Base-by-base conservation (phyloP, 2,329 filamentous ascomycete species). In the Cadophora sp. region DNA sequence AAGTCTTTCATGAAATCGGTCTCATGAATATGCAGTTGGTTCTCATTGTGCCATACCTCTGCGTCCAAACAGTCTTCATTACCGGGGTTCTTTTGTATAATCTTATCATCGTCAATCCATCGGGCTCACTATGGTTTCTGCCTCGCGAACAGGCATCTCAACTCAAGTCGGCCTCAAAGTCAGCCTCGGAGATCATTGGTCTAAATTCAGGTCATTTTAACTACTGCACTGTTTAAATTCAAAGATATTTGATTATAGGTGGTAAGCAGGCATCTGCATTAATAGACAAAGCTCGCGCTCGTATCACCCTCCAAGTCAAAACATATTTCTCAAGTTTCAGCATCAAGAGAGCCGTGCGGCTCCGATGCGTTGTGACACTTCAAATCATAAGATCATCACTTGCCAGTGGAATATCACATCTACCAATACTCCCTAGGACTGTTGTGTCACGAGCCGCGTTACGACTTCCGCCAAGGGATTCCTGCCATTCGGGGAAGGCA, bases 291-390 rank as follows among this genome's bases (percentile, higher is more conserved):
- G 31, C 27, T 31, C n/a, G 19, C 27, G 53, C 53, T 58, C 24
- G 31, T 58, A 58, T 37, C 53, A 58, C 53, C 27, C 53, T 58
- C 26, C 4, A 58, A 53, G 4, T 53, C 53, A 58, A 58, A 58
- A 58, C 53, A 58, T 34, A 58, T 58, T 31, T 58, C 53, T 11
- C 14, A 22, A 34, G 16, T 58, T 34, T 26, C 19, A 58, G 53
- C 24, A n/a, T 34, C 53, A 58, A 34, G 27, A 12, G 24, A 37
- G 53, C 53, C 53, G 53, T 27, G 31, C 26, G 24, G 53, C 53
- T 58, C 22, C 26, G 53, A 58, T 34, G 27, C 53, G 27, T 34
- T 58, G 53, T 27, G 53, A 58, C 27, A 58, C 24, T 58, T 29
- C 26, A 31, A 24, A 12, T 19, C 24, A 29, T 7, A 34, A 58